Evolutionary conservation across 2,329 filamentous ascomycete genomes (phyloP).

Genomic region (Esteya vermicola): DNA sequence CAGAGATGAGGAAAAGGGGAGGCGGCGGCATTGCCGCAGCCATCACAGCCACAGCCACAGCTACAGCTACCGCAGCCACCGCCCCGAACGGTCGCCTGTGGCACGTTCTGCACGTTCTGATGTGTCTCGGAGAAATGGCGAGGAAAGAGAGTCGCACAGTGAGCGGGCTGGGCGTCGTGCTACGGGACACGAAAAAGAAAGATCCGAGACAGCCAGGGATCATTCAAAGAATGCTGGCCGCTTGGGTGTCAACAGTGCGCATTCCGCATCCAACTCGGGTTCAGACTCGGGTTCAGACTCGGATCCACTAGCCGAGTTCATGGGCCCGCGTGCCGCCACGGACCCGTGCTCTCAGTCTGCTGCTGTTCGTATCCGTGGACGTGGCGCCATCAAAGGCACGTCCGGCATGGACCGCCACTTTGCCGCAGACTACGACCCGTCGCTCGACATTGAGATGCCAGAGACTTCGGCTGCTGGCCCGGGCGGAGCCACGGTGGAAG

Average conservation of each 20-base stretch:
- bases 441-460: constrained; percentile 1
- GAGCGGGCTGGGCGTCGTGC: not conserved
- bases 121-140: too few relatives aligned
- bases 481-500: not conserved
- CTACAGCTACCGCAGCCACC: too few relatives aligned
- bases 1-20: not conserved
- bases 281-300: constrained; percentile 1
- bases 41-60: too few relatives aligned
- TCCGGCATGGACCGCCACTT: constrained; percentile 9
- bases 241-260: too few relatives aligned
- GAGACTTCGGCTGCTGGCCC: not conserved
- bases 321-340: constrained; percentile 5
- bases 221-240: too few relatives aligned
- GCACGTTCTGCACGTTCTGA: too few relatives aligned
- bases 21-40: too few relatives aligned
- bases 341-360: not conserved
- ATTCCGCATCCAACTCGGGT: too few relatives aligned
- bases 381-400: not conserved
- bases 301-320: constrained; percentile 7
- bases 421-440: constrained; percentile 8
- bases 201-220: too few relatives aligned
- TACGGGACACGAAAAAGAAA: not conserved
- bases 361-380: constrained; percentile 4
- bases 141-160: not conserved
- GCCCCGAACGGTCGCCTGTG: too few relatives aligned